These are phyloP conservation scores for Neurospora crassa DNA, from an alignment of 2,329 filamentous ascomycete species.

Conservation along the genomic window DNA sequence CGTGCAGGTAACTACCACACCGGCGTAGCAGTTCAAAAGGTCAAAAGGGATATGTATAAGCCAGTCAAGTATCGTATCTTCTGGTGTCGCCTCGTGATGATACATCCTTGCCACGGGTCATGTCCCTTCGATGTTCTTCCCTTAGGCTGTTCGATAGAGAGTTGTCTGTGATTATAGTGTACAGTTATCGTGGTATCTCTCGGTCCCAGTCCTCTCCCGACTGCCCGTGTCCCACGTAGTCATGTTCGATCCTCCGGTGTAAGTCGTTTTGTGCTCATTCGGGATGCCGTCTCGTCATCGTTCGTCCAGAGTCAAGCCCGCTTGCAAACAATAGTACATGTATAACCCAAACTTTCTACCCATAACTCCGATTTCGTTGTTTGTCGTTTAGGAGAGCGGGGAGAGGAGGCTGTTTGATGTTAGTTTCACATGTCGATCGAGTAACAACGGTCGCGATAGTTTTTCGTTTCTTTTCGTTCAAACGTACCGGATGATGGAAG, in stretches of 20 bases:
- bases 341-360: slow-evolving; percentile 5
- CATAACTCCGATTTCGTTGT: slow-evolving; percentile 4
- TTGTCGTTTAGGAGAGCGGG: slow-evolving; percentile 45
- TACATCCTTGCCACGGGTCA: neutral
- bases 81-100: neutral
- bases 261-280: neutral
- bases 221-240: neutral
- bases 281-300: neutral
- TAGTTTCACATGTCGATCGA: neutral
- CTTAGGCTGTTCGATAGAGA: slow-evolving; percentile 5
- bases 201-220: neutral
- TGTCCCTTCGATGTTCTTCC: neutral
- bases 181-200: slow-evolving; percentile 12
- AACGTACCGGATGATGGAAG: slow-evolving; percentile 53
- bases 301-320: neutral
- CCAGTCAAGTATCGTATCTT: neutral
- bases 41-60: neutral
- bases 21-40: neutral
- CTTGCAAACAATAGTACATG: slow-evolving; percentile 6
- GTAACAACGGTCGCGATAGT: neutral
- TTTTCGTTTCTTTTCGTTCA: neutral
- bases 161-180: slow-evolving; percentile 16
- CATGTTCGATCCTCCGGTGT: neutral
- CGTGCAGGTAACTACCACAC: neutral
- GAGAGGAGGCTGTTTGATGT: slow-evolving; percentile 45